Base-by-base conservation (phyloP, 2,329 filamentous ascomycete species). In the Nakataea oryzae region DNA sequence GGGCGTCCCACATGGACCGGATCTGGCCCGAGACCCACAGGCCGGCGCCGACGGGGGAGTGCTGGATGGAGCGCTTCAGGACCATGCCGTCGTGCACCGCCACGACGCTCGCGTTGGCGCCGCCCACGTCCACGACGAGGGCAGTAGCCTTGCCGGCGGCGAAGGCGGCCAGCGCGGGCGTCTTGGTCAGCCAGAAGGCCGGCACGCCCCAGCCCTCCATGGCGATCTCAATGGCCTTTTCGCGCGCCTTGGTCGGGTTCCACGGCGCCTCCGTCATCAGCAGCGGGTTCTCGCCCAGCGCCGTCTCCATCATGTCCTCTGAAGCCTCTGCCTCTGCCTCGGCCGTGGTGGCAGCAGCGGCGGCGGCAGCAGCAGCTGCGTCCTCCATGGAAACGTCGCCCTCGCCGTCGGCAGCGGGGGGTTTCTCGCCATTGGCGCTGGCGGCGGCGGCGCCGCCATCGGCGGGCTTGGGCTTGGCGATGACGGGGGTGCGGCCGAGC, bases 121-220 rank as follows among this genome's bases (percentile, higher is more conserved):
- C 93, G 64, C 93, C 93, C 54, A 97, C 85, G 71, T 97, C 95
- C 66, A 99, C 83, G 56, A 99, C 92, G 56, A 99, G 84, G 8
- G 93, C 93, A 5, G 91, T 96, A 0, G 93, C 88, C 76, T 97
- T 97, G 66, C 95, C 95, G 21, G 91, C 89, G 24, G 92, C 92
- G 72, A 97, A 97, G 26, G 93, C 90, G 62, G 93, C 87, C 72
- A 97, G 83, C 56, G 97, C 93, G 29, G 93, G 92, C 61, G 87
- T 96, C 70, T 91, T 87, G 65, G 91, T 91, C 64, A 97, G 80
- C 83, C 93, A 99, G 75, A 97, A 97, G 6, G 95, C 95, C 24
- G 95, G 95, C 62, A 89, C 89, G 30, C 91, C 93, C 92, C 95
- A 99, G 71, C 86, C 90, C 80, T 99, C 95, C 88, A 99, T 97